Evolutionary conservation across 306 rosid species (phyloP), one percentile per base, ranked within the genome.

Genomic region (Casuarina equisetifolia): DNA sequence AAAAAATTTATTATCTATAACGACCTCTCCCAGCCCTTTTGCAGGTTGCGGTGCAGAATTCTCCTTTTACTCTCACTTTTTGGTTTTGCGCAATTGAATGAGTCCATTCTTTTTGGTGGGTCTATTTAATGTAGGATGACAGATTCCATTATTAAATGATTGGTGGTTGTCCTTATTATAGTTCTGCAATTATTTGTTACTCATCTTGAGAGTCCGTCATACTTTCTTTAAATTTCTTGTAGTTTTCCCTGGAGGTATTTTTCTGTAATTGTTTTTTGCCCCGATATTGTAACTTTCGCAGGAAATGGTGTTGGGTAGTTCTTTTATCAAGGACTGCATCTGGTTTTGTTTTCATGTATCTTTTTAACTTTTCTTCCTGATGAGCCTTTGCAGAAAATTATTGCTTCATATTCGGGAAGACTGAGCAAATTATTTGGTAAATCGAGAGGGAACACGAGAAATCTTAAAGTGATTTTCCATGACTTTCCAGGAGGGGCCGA

Each of bases 401-500:
- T 92, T 79, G 86, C 88, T 76, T 85, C 77, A 5, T 91, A 92
- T 76, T 92, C 92, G 1, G 89, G 90, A 32, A 92, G 83, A 78
- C 80, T 95, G 74, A 84, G 89, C 63, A 92, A 81, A 74, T 55
- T 95, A 66, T 91, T 95, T 78, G 94, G 92, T 68, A 91, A 84
- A 84, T 86, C 94, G 35, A 85, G 82, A 78, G 86, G 81, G 73
- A 58, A 61, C 74, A 72, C 75, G 2, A 74, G 84, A 50, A 88
- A 83, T 80, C 89, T 88, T 51, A 95, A 89, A 89, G 84, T 95
- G 32, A 89, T 95, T 77, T 88, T 92, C 82, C 92, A 95, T 36
- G 97, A 92, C 84, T 95, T 95, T 83, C 99, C 99, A 4, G 97
- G 99, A 32, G 97, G 97, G 16, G 90, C 96, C 6, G 91, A 90